Conservation (phyloP, 768 basidiomycete species). For the Tylopilus rubrobrunneus region DNA sequence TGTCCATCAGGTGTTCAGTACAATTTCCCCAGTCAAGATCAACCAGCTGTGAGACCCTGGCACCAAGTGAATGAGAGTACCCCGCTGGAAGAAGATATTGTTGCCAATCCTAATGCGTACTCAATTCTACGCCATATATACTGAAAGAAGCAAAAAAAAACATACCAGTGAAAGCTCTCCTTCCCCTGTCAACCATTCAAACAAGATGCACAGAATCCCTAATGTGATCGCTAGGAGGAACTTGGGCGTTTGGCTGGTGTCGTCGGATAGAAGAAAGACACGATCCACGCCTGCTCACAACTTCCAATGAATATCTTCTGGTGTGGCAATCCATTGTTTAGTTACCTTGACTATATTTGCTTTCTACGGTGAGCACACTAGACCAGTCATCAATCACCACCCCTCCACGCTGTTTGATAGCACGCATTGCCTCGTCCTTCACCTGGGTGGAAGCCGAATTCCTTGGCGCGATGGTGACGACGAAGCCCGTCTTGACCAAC, state of each 20-base stretch:
- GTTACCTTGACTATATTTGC: slow-evolving; percentile 38
- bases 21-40: slow-evolving; percentile 49
- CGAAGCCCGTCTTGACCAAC: slow-evolving; percentile 51
- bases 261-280: slow-evolving; percentile 67
- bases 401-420: slow-evolving; percentile 52
- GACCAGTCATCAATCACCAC: slow-evolving; percentile 61
- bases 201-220: slow-evolving; percentile 77
- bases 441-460: slow-evolving; percentile 35
- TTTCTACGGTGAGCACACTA: slow-evolving; percentile 52
- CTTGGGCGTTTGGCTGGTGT: slow-evolving; percentile 68
- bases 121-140: slow-evolving; percentile 10
- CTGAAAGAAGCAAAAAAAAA: background rate
- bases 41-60: slow-evolving; percentile 44
- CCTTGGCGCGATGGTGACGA: slow-evolving; percentile 48
- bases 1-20: slow-evolving; percentile 50
- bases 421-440: slow-evolving; percentile 39
- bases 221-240: slow-evolving; percentile 78
- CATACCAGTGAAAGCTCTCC: slow-evolving; percentile 33
- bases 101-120: slow-evolving; percentile 51
- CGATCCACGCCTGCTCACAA: slow-evolving; percentile 37
- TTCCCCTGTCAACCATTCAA: slow-evolving; percentile 41
- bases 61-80: slow-evolving; percentile 33
- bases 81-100: slow-evolving; percentile 56
- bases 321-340: slow-evolving; percentile 53
- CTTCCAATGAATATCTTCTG: slow-evolving; percentile 44